Evolutionary conservation across 2,329 filamentous ascomycete genomes (phyloP).

Genomic region (Coniochaeta hoffmannii): DNA sequence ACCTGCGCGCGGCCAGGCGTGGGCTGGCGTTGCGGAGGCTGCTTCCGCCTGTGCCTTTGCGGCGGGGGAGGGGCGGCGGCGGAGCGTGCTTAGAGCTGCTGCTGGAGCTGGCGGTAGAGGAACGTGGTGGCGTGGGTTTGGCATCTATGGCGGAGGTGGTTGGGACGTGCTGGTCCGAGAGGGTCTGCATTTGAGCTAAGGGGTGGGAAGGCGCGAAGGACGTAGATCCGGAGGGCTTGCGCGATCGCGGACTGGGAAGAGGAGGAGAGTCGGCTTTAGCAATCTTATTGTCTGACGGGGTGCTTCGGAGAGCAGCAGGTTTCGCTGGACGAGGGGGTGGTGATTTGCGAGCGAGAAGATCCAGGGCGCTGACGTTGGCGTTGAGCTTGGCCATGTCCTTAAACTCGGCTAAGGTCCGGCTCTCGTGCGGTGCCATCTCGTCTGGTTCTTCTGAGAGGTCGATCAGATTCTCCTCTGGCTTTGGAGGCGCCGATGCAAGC

Average conservation of each 20-base stretch:
- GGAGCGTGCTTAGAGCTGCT: slow-evolving; percentile 9
- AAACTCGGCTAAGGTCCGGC: slow-evolving; percentile 22
- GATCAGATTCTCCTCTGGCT: slow-evolving; percentile 44
- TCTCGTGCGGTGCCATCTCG: slow-evolving; percentile 25
- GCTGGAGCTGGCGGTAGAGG: slow-evolving; percentile 4
- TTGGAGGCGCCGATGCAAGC: slow-evolving; percentile 13
- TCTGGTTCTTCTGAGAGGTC: slow-evolving; percentile 50
- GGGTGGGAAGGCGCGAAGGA: slow-evolving; percentile 25
- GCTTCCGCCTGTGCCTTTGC: slow-evolving; percentile 32
- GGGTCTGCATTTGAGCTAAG: slow-evolving; percentile 32
- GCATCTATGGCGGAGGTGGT: slow-evolving; percentile 7
- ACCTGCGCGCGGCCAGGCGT: slow-evolving; percentile 13
- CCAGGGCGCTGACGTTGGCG: slow-evolving; percentile 46
- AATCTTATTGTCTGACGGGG: slow-evolving; percentile 21
- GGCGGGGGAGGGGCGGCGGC: slow-evolving; percentile 40
- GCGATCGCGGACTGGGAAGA: slow-evolving; percentile 24
- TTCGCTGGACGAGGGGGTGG: slow-evolving; percentile 52
- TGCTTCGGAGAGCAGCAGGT: slow-evolving; percentile 45
- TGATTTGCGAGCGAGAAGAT: slow-evolving; percentile 19
- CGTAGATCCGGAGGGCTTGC: slow-evolving; percentile 21
- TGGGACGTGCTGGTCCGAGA: slow-evolving; percentile 23
- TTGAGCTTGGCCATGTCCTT: slow-evolving; percentile 62
- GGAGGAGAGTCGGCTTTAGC: not conserved
- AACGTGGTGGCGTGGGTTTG: slow-evolving; percentile 8
- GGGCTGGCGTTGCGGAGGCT: slow-evolving; percentile 21